These are phyloP conservation scores for Talaromyces sp. DNA, from an alignment of 2,329 filamentous ascomycete species.

Conservation along the genomic window DNA sequence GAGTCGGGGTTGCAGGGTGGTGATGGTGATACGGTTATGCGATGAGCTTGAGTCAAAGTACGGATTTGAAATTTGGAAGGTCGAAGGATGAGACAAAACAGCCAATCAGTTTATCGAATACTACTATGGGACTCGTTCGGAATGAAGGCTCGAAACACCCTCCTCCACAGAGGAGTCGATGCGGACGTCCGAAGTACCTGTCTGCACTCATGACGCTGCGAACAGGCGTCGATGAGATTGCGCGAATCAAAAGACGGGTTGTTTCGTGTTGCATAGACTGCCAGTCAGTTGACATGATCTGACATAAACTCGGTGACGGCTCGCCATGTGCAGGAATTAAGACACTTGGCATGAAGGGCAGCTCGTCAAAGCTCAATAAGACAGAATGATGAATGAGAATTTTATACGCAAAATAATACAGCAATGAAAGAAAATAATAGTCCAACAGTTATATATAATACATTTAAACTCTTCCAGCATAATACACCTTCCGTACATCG, in stretches of 20 bases:
- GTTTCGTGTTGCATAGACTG: not conserved
- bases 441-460: constrained; percentile 1
- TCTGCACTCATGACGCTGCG: not conserved
- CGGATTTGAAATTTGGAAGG: too few relatives aligned
- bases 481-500: constrained; percentile 95
- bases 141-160: too few relatives aligned
- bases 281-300: not conserved
- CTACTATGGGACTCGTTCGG: too few relatives aligned
- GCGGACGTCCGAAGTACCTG: not conserved
- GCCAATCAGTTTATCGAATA: too few relatives aligned
- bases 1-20: constrained; percentile 16
- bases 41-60: not conserved
- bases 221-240: not conserved
- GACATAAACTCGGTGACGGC: not conserved
- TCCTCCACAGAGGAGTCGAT: not conserved
- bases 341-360: not conserved
- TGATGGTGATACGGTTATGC: constrained; percentile 8
- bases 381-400: not conserved
- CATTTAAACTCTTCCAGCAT: constrained; percentile 68
- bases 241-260: not conserved
- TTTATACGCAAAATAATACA: constrained; percentile 6
- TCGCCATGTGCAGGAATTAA: not conserved
- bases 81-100: not conserved
- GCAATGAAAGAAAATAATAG: not conserved
- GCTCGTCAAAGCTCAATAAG: not conserved